Evolutionary conservation across 768 basidiomycete genomes (phyloP), one percentile per base, ranked within the genome.

Genomic region (Termitomyces heimii): DNA sequence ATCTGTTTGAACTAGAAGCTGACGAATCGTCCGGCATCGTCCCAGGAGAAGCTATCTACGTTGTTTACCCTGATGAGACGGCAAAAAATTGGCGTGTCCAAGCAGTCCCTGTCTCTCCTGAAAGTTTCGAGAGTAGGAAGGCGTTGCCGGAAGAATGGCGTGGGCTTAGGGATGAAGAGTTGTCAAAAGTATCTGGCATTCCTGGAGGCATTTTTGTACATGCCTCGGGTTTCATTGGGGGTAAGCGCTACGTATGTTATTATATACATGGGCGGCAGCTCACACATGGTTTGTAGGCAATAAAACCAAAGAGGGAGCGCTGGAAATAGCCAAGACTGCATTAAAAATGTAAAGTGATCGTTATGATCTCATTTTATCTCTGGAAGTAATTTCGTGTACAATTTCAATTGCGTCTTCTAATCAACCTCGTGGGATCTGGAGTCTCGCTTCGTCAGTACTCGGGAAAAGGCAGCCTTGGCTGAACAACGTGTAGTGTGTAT

Each of bases 161-260:
- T 60, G 97, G 97, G 6, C 72, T 94, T 39, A 79, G 97, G 47
- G 96, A 98, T 69, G 89, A 91, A 10, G 80, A 81, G 45, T 75
- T 99, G 40, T 89, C 87, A 47, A 73, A 81, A 61, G 72, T 82
- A 7, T 83, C 83, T 16, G 92, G 92, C 2, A 84, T 98, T 58
- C 81, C 83, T 0, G 93, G 87, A 1, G 81, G 95, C 52, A 83
- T 97, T 54, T 99, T 99, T 66, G 85, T 95, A 26, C 97, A 99
- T 72, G 93, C 95, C 1, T 89, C 88, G 57, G 97, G 97, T 8
- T 99, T 99, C 70, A 98, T 94, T 66, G 97, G 97, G 65, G 94
- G 94, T 86, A 60, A 59, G 82, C n/a, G n/a, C 54, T 32, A 56
- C 50, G 20, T 54, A 57, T 55, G 12, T 46, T 53, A 29, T 29